Evolutionary conservation across 2,329 filamentous ascomycete genomes (phyloP).

Genomic region (Pseudogymnoascus sp.): DNA sequence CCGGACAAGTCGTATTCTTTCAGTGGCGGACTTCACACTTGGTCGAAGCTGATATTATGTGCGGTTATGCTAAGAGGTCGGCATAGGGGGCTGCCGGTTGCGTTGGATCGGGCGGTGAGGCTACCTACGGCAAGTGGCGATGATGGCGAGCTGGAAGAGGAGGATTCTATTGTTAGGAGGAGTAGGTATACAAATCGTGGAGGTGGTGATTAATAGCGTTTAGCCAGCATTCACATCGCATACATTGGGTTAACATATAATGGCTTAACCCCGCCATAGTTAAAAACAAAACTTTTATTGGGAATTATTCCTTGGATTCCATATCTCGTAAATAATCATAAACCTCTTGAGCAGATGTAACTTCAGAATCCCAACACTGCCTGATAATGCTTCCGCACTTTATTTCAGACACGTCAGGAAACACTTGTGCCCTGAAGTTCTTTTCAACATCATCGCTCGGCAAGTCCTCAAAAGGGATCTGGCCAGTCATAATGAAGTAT

Average conservation of each 20-base stretch:
- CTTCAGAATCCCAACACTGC: constrained; percentile 25
- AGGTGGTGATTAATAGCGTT: background rate
- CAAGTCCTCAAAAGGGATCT: constrained; percentile 26
- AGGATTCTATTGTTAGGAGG: background rate
- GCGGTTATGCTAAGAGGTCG: constrained; percentile 48
- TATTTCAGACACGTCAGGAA: constrained; percentile 24
- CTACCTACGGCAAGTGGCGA: constrained; percentile 28
- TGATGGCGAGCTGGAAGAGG: background rate
- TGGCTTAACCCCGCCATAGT: background rate
- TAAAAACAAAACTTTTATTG: background rate
- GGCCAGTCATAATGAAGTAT: constrained; percentile 30
- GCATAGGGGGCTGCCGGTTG: constrained; percentile 47
- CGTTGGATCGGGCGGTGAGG: constrained; percentile 43
- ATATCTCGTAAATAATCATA: background rate
- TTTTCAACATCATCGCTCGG: constrained; percentile 26
- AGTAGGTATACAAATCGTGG: background rate
- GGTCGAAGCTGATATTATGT: constrained; percentile 52
- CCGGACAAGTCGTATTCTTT: constrained; percentile 66
- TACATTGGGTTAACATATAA: background rate
- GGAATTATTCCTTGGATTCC: background rate
- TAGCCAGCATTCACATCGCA: background rate
- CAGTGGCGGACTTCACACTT: constrained; percentile 64
- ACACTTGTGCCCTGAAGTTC: constrained; percentile 23
- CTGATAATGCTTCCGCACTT: constrained; percentile 25
- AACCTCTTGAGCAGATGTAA: constrained; percentile 5